Conservation (phyloP, 1,284 basidiomycete species). For the Ceratobasidium sp. region DNA sequence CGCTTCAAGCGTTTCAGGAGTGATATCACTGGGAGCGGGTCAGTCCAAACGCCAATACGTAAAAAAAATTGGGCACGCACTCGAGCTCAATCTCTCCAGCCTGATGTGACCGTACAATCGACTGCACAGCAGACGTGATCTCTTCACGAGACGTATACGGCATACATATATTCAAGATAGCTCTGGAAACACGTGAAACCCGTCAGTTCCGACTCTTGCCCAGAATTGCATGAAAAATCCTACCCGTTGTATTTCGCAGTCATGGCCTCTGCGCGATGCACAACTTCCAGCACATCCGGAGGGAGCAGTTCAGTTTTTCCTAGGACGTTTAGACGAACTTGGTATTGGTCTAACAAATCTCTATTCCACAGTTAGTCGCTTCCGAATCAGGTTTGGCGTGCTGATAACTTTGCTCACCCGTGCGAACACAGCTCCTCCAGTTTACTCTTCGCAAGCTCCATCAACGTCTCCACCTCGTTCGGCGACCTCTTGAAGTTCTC, state of each 20-base stretch:
- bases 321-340: slow-evolving; percentile 87
- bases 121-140: slow-evolving; percentile 82
- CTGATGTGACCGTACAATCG: slow-evolving; percentile 67
- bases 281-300: slow-evolving; percentile 75
- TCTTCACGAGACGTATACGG: slow-evolving; percentile 95
- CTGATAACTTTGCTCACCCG: slow-evolving; percentile 69
- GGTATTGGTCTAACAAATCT: slow-evolving; percentile 81
- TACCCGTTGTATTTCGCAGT: slow-evolving; percentile 82
- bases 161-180: slow-evolving; percentile 94
- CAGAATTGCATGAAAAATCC: slow-evolving; percentile 50
- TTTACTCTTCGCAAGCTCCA: slow-evolving; percentile 86
- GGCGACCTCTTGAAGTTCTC: slow-evolving; percentile 95
- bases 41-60: neutral
- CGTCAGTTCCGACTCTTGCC: neutral
- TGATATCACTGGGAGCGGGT: slow-evolving; percentile 64
- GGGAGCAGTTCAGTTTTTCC: slow-evolving; percentile 86
- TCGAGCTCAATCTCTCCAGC: slow-evolving; percentile 58
- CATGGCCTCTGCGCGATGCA: slow-evolving; percentile 80
- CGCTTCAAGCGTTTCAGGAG: slow-evolving; percentile 73
- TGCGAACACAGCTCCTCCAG: slow-evolving; percentile 85
- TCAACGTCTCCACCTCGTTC: slow-evolving; percentile 89
- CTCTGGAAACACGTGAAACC: slow-evolving; percentile 62
- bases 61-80: slow-evolving; percentile 51
- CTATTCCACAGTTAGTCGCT: slow-evolving; percentile 60
- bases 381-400: too few relatives aligned